Conservation (phyloP, 2,329 filamentous ascomycete species). For the Alternaria triticina region DNA sequence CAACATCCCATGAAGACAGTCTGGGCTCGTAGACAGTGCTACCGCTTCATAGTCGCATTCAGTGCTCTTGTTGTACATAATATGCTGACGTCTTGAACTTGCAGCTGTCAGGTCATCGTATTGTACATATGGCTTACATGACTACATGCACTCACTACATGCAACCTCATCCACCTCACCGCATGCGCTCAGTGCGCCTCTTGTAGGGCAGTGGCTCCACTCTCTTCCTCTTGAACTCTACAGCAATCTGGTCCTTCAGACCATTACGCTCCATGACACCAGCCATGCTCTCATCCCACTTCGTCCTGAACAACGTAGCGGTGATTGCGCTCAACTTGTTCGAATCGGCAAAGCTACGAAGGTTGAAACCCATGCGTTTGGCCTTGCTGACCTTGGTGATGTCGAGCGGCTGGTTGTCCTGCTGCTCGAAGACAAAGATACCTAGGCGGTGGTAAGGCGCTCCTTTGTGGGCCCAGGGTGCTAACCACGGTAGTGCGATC, state of each 20-base stretch:
- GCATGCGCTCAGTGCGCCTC: constrained; percentile 60
- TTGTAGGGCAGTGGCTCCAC: constrained; percentile 72
- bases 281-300: constrained; percentile 89
- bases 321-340: constrained; percentile 76
- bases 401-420: constrained; percentile 54
- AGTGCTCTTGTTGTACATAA: background rate
- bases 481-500: constrained; percentile 79
- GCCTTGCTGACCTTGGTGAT: constrained; percentile 74
- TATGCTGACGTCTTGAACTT: background rate
- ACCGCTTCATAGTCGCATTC: background rate
- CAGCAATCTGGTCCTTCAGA: constrained; percentile 71
- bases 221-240: constrained; percentile 84
- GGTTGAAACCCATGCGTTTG: constrained; percentile 72
- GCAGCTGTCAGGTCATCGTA: background rate
- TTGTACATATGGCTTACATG: constrained; percentile 12
- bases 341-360: constrained; percentile 76
- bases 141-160: constrained; percentile 11
- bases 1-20: background rate
- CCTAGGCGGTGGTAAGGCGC: constrained; percentile 88
- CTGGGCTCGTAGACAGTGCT: background rate
- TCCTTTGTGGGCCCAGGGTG: constrained; percentile 87
- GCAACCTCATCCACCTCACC: constrained; percentile 34
- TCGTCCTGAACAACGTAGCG: constrained; percentile 83
- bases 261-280: constrained; percentile 82
- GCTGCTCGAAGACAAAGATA: constrained; percentile 83